Evolutionary conservation across 768 basidiomycete species (phyloP).

Genomic region (Hygrocybe punicea): DNA sequence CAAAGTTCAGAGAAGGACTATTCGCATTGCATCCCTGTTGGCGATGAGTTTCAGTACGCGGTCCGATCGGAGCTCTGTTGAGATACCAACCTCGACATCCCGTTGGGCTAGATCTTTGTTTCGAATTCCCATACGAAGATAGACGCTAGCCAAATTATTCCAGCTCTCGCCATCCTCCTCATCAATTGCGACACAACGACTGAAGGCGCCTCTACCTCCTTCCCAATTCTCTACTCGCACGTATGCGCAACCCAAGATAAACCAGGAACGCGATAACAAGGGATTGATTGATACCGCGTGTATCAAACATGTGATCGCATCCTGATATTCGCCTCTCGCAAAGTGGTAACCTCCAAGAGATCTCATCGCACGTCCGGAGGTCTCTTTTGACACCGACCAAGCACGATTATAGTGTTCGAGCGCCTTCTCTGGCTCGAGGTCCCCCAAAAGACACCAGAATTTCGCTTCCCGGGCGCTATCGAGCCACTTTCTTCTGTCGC

Average conservation of each 20-base stretch:
- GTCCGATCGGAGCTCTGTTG: not conserved
- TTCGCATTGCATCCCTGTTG: not conserved
- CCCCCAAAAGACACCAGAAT: constrained; percentile 92
- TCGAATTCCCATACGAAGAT: constrained; percentile 71
- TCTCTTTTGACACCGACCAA: constrained; percentile 76
- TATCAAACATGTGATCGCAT: constrained; percentile 64
- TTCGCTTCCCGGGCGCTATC: constrained; percentile 81
- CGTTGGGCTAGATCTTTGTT: constrained; percentile 23
- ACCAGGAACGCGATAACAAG: constrained; percentile 85
- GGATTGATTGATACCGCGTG: constrained; percentile 87
- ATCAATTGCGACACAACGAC: constrained; percentile 83
- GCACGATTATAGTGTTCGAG: constrained; percentile 74
- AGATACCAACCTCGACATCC: constrained; percentile 25
- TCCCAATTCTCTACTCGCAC: constrained; percentile 83
- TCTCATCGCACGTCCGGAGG: constrained; percentile 87
- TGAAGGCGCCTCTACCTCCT: constrained; percentile 78
- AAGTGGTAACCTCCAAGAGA: constrained; percentile 86
- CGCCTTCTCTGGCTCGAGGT: constrained; percentile 74
- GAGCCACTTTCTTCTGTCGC: constrained; percentile 40
- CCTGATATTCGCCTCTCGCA: constrained; percentile 55
- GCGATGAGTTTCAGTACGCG: constrained; percentile 1
- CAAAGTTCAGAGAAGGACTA: constrained; percentile 7
- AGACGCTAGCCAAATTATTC: constrained; percentile 95
- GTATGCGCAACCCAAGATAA: constrained; percentile 89
- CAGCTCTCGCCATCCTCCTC: constrained; percentile 98